phyloP scores from a whole-genome alignment of 208 protist species.

The Wallacemonas rigidus region DNA sequence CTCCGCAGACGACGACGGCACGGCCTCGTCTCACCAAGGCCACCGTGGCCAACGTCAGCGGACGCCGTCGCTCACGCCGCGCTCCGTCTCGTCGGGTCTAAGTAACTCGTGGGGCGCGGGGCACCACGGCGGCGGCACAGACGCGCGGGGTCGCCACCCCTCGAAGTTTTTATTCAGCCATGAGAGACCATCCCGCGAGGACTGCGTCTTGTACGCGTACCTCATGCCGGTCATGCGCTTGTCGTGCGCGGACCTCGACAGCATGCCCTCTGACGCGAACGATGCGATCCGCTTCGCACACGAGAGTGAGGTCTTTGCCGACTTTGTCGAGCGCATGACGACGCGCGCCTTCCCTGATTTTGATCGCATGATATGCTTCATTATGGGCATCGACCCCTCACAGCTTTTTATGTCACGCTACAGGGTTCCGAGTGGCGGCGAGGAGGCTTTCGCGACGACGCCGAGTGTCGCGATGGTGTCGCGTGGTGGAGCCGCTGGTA shows the following conservation, averaged over 20 bases:
- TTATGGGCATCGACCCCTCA: constrained; percentile 13
- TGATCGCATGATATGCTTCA: constrained; percentile 30
- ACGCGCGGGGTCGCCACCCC: background rate
- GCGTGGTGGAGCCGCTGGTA: background rate
- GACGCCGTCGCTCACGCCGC: background rate
- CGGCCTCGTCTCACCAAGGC: background rate
- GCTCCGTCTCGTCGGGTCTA: background rate
- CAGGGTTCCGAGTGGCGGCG: background rate
- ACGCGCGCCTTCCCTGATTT: constrained; percentile 41
- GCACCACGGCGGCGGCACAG: background rate
- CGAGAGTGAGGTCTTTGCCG: constrained; percentile 31
- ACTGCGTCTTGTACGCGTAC: constrained; percentile 61
- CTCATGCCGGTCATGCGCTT: constrained; percentile 47
- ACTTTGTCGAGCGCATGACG: constrained; percentile 38
- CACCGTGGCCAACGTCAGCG: background rate
- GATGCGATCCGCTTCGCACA: constrained; percentile 44
- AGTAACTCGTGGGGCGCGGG: background rate
- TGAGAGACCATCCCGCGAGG: constrained; percentile 36
- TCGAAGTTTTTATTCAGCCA: constrained; percentile 39
- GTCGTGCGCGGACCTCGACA: constrained; percentile 26
- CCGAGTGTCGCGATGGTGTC: background rate
- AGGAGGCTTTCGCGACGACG: background rate
- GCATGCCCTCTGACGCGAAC: constrained; percentile 22
- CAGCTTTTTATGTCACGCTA: constrained; percentile 18
- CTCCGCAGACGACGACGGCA: constrained; percentile 2